phyloP scores from a whole-genome alignment of 2,329 filamentous ascomycete species.

The Teratosphaeria nubilosa region DNA sequence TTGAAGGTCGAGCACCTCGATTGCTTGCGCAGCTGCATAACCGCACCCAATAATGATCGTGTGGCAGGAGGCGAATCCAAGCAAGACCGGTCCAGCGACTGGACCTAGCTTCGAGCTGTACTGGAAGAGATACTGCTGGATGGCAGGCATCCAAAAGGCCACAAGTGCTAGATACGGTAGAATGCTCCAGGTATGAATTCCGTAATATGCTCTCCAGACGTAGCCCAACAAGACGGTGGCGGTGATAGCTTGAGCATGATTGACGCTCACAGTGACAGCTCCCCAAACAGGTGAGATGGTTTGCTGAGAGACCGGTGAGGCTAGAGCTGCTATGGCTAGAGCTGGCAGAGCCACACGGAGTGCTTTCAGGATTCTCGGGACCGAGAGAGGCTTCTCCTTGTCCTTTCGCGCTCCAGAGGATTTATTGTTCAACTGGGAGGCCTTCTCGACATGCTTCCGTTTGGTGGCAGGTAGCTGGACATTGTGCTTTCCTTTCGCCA shows the following conservation, averaged over 20 bases:
- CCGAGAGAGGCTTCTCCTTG: neutral
- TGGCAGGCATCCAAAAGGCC: slow-evolving; percentile 62
- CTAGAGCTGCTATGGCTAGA: slow-evolving; percentile 46
- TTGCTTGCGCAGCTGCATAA: slow-evolving; percentile 25
- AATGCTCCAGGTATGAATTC: slow-evolving; percentile 39
- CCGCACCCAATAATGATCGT: slow-evolving; percentile 32
- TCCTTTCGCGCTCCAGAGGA: neutral
- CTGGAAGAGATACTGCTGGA: slow-evolving; percentile 62
- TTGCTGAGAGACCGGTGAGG: slow-evolving; percentile 62
- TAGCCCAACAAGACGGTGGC: slow-evolving; percentile 61
- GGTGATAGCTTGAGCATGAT: slow-evolving; percentile 55
- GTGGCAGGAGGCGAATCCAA: slow-evolving; percentile 63
- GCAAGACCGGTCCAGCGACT: slow-evolving; percentile 62
- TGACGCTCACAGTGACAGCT: slow-evolving; percentile 62
- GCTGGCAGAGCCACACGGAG: slow-evolving; percentile 1
- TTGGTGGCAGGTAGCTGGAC: slow-evolving; percentile 2
- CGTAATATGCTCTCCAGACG: slow-evolving; percentile 40
- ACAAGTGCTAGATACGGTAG: slow-evolving; percentile 56
- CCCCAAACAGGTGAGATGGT: slow-evolving; percentile 82
- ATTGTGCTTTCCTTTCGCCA: slow-evolving; percentile 5
- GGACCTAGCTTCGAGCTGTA: slow-evolving; percentile 58
- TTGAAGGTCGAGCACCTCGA: slow-evolving; percentile 7
- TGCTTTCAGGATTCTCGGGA: neutral
- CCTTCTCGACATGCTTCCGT: slow-evolving; percentile 1
- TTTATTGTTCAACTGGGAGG: neutral